Conservation (phyloP, 768 basidiomycete species). For the Kockovaella imperatae region DNA sequence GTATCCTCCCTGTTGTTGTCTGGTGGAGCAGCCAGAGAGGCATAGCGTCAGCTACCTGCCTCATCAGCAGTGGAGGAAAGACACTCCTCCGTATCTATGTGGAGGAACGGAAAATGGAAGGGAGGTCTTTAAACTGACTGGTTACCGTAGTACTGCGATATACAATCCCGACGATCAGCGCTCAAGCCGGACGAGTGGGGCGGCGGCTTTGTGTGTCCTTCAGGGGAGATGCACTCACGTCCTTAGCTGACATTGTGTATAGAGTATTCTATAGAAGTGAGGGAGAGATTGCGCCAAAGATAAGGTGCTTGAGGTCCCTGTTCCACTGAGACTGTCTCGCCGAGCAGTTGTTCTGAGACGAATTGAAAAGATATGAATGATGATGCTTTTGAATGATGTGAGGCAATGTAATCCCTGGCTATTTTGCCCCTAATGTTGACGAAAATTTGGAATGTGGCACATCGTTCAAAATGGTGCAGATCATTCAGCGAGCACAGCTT, state of each 20-base stretch:
- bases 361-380: too few species aligned
- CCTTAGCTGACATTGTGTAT: conserved; percentile 30
- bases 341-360: too few species aligned
- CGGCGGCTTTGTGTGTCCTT: not conserved
- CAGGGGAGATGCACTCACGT: conserved; percentile 18
- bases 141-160: conserved; percentile 34
- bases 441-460: too few species aligned
- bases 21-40: conserved; percentile 1
- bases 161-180: conserved; percentile 4
- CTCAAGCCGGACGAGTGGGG: not conserved
- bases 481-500: too few species aligned
- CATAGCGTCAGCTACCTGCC: not conserved
- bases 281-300: not conserved
- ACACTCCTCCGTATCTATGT: not conserved
- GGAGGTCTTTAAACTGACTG: conserved; percentile 16
- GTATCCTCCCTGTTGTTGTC: conserved; percentile 25
- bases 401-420: not conserved
- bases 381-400: not conserved
- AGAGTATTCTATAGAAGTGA: not conserved
- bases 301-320: not conserved
- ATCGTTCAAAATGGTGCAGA: too few species aligned
- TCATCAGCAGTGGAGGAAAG: not conserved
- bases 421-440: too few species aligned
- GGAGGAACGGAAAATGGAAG: not conserved
- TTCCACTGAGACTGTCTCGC: too few species aligned